phyloP scores from a whole-genome alignment of 331 rosid species.

The Telfairia occidentalis region DNA sequence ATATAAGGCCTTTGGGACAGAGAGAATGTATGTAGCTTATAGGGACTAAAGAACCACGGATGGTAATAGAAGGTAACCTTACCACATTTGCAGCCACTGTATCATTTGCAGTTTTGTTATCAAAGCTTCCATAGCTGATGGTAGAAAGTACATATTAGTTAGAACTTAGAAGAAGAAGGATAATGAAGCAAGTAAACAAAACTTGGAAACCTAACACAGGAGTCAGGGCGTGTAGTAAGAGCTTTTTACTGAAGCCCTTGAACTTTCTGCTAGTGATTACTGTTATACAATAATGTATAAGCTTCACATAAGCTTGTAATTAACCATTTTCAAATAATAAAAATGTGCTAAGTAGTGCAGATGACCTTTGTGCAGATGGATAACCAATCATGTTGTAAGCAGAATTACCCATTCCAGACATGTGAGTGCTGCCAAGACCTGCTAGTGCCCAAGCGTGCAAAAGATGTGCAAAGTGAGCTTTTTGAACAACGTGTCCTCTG shows the following conservation, averaged over 20 bases:
- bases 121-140: constrained; percentile 44
- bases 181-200: constrained; percentile 11
- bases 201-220: constrained; percentile 18
- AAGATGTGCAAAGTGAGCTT: constrained; percentile 96
- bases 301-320: constrained; percentile 19
- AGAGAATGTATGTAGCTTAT: not conserved
- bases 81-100: constrained; percentile 40
- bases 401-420: constrained; percentile 97
- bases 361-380: constrained; percentile 99
- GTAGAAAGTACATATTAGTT: constrained; percentile 15
- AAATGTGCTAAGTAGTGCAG: constrained; percentile 97
- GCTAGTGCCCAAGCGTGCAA: constrained; percentile 99
- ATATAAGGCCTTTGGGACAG: not conserved
- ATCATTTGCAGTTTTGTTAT: constrained; percentile 31
- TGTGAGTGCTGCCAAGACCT: constrained; percentile 98
- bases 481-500: constrained; percentile 56
- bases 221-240: constrained; percentile 16
- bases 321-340: constrained; percentile 48
- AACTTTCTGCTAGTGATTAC: constrained; percentile 22
- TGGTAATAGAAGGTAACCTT: constrained; percentile 12
- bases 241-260: constrained; percentile 19
- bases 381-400: constrained; percentile 97
- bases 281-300: not conserved
- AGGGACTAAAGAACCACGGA: not conserved
- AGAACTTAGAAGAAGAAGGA: constrained; percentile 12